phyloP scores from a whole-genome alignment of 495 filamentous ascomycete species.

The Cercophora scortea region DNA sequence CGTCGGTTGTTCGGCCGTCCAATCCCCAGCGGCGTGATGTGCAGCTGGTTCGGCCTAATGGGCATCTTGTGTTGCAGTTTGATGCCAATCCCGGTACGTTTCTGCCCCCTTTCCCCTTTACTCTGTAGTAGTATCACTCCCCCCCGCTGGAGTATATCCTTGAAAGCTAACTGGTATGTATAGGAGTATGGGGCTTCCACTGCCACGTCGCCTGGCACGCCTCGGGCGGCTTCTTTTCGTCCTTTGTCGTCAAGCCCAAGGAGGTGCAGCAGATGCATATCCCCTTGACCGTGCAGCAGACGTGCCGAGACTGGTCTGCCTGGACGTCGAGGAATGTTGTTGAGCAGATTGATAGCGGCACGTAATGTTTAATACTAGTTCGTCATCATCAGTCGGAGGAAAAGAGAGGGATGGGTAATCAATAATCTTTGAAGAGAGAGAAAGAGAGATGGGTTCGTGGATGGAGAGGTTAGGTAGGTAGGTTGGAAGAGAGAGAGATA shows the following conservation, averaged over 20 bases:
- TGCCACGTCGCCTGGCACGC: slow-evolving; percentile 55
- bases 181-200: slow-evolving; percentile 50
- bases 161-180: neutral
- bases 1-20: slow-evolving; percentile 28
- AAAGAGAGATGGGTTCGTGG: no score
- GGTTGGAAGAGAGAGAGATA: no score
- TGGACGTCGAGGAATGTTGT: slow-evolving; percentile 37
- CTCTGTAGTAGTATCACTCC: no score
- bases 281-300: slow-evolving; percentile 31
- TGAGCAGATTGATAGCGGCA: slow-evolving; percentile 51
- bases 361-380: slow-evolving; percentile 20
- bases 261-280: slow-evolving; percentile 29
- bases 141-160: neutral
- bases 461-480: no score
- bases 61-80: slow-evolving; percentile 45
- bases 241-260: slow-evolving; percentile 38
- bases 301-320: slow-evolving; percentile 44
- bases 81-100: slow-evolving; percentile 37
- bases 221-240: slow-evolving; percentile 44
- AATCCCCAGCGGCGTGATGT: slow-evolving; percentile 52
- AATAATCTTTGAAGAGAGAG: no score
- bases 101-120: neutral
- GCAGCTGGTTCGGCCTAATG: slow-evolving; percentile 33
- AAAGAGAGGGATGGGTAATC: no score
- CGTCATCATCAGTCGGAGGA: no score